phyloP scores from a whole-genome alignment of 2,329 filamentous ascomycete genomes.

The Diaporthe citrichinensis region DNA sequence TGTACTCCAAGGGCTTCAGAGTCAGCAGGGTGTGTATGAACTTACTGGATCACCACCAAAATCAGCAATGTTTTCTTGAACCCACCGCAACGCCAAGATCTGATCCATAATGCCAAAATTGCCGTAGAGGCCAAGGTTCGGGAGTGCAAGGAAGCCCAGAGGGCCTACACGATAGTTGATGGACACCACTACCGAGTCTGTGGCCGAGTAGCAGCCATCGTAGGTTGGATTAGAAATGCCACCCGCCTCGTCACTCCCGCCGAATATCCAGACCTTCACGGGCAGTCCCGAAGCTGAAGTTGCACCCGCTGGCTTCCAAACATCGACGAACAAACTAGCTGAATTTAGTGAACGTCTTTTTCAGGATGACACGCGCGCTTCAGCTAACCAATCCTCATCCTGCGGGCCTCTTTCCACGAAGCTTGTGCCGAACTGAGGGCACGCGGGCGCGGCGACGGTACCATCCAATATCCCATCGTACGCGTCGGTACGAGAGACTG shows the following conservation, averaged over 20 bases:
- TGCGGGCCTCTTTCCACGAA: neutral
- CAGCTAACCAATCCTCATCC: slow-evolving; percentile 17
- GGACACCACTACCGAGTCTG: slow-evolving; percentile 19
- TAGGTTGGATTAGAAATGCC: slow-evolving; percentile 8
- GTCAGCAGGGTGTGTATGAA: neutral
- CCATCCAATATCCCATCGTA: slow-evolving; percentile 10
- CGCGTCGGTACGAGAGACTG: neutral
- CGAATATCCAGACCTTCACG: slow-evolving; percentile 22
- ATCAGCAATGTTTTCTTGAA: neutral
- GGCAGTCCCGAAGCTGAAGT: neutral
- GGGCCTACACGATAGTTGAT: slow-evolving; percentile 23
- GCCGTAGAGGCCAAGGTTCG: neutral
- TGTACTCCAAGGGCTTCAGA: neutral
- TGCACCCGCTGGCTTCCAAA: slow-evolving; percentile 4
- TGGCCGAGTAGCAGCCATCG: slow-evolving; percentile 24
- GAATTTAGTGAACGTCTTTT: neutral
- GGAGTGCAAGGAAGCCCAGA: slow-evolving; percentile 13
- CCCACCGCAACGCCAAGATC: slow-evolving; percentile 1
- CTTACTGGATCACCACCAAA: slow-evolving; percentile 9
- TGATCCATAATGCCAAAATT: slow-evolving; percentile 16
- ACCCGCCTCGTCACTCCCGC: slow-evolving; percentile 1
- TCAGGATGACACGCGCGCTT: neutral
- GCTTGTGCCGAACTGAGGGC: slow-evolving; percentile 1
- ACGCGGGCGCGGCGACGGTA: neutral
- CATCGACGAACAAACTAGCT: slow-evolving; percentile 2